Percentiles rank a stretch among this genome's conserved stretches.
These are phyloP conservation scores for Pachysandra terminalis DNA, from an alignment of 164 flowering plant genomes.

Conservation along the genomic window DNA sequence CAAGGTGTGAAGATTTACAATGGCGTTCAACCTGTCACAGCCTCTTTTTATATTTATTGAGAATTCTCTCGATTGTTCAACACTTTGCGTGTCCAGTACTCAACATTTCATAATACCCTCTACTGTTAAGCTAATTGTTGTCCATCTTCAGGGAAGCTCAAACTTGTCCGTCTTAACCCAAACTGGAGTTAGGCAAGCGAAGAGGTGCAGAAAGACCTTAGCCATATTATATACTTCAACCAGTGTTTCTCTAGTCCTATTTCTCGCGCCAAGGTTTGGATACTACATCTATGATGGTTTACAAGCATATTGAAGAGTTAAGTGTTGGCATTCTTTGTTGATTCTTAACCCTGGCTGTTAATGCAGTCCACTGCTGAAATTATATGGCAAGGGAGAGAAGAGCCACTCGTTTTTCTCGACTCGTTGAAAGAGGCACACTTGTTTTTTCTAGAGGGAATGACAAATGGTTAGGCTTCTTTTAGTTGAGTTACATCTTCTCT, in stretches of 20 bases:
- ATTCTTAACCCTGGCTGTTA: constrained; percentile 10
- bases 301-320: background rate
- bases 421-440: constrained; percentile 71
- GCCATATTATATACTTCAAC: constrained; percentile 48
- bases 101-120: background rate
- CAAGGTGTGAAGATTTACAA: no score
- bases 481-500: background rate
- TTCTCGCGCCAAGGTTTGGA: constrained; percentile 68
- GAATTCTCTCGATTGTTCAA: no score
- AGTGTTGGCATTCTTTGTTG: background rate
- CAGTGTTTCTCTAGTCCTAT: constrained; percentile 77
- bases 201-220: constrained; percentile 54
- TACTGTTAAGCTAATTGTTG: background rate
- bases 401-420: constrained; percentile 70
- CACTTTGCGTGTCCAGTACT: no score
- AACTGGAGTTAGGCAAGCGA: constrained; percentile 62
- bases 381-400: constrained; percentile 59
- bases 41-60: no score
- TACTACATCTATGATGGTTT: background rate
- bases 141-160: constrained; percentile 62
- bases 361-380: constrained; percentile 71
- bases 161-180: constrained; percentile 62
- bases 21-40: no score
- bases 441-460: constrained; percentile 73
- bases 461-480: constrained; percentile 41